Percentiles rank a stretch among this genome's conserved stretches.
Conservation (phyloP, 2,329 filamentous ascomycete genomes). For the Colletotrichum brevisporum region DNA sequence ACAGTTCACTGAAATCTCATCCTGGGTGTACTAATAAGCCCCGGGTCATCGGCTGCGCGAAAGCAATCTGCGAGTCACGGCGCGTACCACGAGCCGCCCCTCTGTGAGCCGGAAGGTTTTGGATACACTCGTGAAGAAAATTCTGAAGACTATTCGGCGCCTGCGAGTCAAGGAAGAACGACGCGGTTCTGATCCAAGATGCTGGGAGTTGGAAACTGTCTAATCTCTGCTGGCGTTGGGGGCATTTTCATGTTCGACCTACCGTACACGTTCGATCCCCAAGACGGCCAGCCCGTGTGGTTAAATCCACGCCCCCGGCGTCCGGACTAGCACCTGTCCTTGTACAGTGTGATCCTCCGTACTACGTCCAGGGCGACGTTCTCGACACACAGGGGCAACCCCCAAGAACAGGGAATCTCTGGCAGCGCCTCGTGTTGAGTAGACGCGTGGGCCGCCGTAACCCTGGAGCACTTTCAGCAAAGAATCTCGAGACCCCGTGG, state of each 20-base stretch:
- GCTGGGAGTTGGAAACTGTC: slow-evolving; percentile 10
- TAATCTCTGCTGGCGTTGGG: too few species aligned
- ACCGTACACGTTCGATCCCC: slow-evolving; percentile 12
- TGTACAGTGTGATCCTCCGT: slow-evolving; percentile 21
- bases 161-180: slow-evolving; percentile 20
- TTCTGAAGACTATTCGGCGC: background rate
- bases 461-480: slow-evolving; percentile 25
- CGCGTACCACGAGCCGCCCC: too few species aligned
- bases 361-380: background rate
- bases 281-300: slow-evolving; percentile 19
- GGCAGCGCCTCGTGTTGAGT: slow-evolving; percentile 32
- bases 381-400: slow-evolving; percentile 1
- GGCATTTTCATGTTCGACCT: background rate
- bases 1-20: background rate
- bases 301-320: slow-evolving; percentile 12
- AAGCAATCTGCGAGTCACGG: too few species aligned
- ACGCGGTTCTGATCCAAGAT: slow-evolving; percentile 5
- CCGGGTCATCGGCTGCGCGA: too few species aligned
- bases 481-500: slow-evolving; percentile 35
- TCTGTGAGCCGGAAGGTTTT: too few species aligned
- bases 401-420: slow-evolving; percentile 21
- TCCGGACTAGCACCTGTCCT: background rate
- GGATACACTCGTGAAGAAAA: background rate
- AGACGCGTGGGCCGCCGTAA: slow-evolving; percentile 34
- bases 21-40: too few species aligned